Base-by-base conservation (phyloP, 768 basidiomycete genomes). In the Daedaleopsis sinensis region DNA sequence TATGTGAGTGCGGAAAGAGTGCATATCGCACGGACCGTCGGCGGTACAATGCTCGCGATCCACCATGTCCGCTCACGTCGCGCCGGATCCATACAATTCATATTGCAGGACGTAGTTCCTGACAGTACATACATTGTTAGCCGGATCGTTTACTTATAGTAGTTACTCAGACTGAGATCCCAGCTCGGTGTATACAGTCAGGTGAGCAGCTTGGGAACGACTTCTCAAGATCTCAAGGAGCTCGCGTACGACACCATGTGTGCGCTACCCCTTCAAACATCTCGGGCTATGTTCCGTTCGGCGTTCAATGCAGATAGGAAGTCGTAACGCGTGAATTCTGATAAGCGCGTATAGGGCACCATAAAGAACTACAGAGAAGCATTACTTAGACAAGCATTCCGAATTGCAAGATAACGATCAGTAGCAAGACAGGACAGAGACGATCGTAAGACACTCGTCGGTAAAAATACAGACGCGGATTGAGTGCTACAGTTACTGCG, bases 401-500 rank as follows among this genome's bases (percentile, higher is more conserved):
- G 27, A 32, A 32, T 3, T 32, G 27, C 27, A 32, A 32, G 27
- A 24, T 23, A 11, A 24, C 13, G 7, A 21, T n/a, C n/a, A n/a
- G n/a, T 15, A 49, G 47, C 47, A 49, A 49, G 47, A 49, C 4
- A 49, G n/a, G 10, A 52, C 39, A 43, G 46, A 35, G 53, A 58
- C 52, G 57, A 39, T 57, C 42, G 15, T 47, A 49, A 16, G 32
- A 39, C 52, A 61, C 49, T 52, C 50, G 50, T 52, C 44, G 38
- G 57, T 63, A 63, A 47, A 55, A 38, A 55, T 63, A 58, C 57
- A 63, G 57, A 52, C 48, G 57, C 52, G 53, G 35, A 21, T 43
- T 52, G 47, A 1, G 18, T 49, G 47, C 47, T 49, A 49, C 19
- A 24, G 44, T 15, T 46, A n/a, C 10, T 10, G 44, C 21, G 44